phyloP scores from a whole-genome alignment of 116 monocot genomes.

The Iris pallida region DNA sequence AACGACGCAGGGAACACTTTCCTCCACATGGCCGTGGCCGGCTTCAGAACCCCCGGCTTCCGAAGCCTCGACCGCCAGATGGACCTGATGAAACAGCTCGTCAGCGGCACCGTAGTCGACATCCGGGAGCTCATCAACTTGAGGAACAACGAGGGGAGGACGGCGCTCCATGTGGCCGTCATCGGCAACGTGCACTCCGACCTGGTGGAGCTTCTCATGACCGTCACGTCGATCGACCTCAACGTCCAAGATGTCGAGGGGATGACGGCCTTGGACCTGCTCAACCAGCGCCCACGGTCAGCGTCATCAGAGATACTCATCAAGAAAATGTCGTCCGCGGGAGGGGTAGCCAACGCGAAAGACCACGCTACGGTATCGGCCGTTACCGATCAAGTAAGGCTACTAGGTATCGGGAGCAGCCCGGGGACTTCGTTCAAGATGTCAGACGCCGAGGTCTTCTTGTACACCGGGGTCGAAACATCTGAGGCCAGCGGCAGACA shows the following conservation, averaged over 20 bases:
- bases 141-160: conserved; percentile 66
- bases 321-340: conserved; percentile 64
- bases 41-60: conserved; percentile 84
- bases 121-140: conserved; percentile 50
- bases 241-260: conserved; percentile 68
- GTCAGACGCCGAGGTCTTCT: conserved; percentile 79
- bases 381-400: conserved; percentile 42
- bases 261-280: conserved; percentile 80
- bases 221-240: conserved; percentile 43
- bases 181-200: conserved; percentile 53
- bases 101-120: conserved; percentile 37
- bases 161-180: conserved; percentile 74
- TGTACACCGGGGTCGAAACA: conserved; percentile 47
- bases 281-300: conserved; percentile 44
- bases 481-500: conserved; percentile 45
- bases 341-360: conserved; percentile 48
- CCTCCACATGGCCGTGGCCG: conserved; percentile 81
- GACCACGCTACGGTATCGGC: conserved; percentile 32
- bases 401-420: conserved; percentile 57
- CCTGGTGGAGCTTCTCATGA: conserved; percentile 68
- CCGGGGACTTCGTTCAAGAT: conserved; percentile 73
- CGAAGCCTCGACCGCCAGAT: conserved; percentile 77
- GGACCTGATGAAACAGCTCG: conserved; percentile 65
- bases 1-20: conserved; percentile 76
- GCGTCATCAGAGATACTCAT: conserved; percentile 64